Evolutionary conservation across 345 rosid species (phyloP), one percentile per base, ranked within the genome.

Genomic region (Mallotus nudiflorus): DNA sequence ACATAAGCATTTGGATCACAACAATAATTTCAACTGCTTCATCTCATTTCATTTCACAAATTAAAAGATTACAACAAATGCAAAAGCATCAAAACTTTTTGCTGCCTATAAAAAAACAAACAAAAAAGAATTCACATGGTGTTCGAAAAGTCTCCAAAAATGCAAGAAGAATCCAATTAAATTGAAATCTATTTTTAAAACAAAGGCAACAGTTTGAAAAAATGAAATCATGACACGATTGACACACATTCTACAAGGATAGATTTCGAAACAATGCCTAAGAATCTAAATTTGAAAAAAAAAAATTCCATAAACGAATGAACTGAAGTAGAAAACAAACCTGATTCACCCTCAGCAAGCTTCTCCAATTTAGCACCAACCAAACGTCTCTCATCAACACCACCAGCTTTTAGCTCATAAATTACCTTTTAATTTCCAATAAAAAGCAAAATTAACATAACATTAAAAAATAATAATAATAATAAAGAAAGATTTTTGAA

Each of bases 351-450:
- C 70, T 95, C 99, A 8, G 99, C 98, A 2, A 95, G 98, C 82
- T 95, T 92, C 89, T 96, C 98, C 83, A 96, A 73, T 82, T 88
- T 92, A 46, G 96, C 98, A 31, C 99, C 99, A 50, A 95, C 98
- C 71, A 95, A 80, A 49, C 99, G 98, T 61, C 99, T 81, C 83
- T 96, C 91, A 75, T 96, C 98, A 66, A 96, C 97, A 15, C 99
- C 99, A 18, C 99, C 98, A 8, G 97, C 93, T 84, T 92, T 96
- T 33, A 92, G 79, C 82, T 96, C 99, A 56, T 96, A 96, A 72
- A 96, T 95, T 20, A 96, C 90, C 93, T 90, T 64, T 13, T 50
- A 15, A 27, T 9, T n/a, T n/a, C 7, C 46, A 42, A 42, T 3
- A 8, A 42, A 42, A 9, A 8, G 4, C 11, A 4, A 1, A 42